A percentile compares a stretch with the other conserved stretches of the same genome.
Evolutionary conservation across 106 monocot genomes (phyloP).

Genomic region (Gastrodia elata): DNA sequence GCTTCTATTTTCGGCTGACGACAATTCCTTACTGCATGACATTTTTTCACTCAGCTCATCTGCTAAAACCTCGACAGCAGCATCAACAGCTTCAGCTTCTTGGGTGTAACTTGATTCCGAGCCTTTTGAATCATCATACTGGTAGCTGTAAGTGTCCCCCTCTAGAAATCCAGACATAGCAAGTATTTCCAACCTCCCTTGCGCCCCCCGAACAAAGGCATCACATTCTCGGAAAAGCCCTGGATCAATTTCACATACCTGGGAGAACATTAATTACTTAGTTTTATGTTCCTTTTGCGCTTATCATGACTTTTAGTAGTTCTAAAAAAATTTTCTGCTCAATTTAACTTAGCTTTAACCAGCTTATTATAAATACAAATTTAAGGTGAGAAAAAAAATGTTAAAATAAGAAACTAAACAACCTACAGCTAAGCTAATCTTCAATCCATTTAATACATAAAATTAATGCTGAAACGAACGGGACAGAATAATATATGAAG

Average conservation of each 20-base stretch:
- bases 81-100: slow-evolving; percentile 21
- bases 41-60: slow-evolving; percentile 27
- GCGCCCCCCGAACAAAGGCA: slow-evolving; percentile 43
- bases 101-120: slow-evolving; percentile 11
- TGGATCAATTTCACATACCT: slow-evolving; percentile 91
- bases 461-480: too few species aligned
- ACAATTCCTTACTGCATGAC: slow-evolving; percentile 31
- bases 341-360: too few species aligned
- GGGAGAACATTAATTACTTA: slow-evolving; percentile 13
- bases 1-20: slow-evolving; percentile 19
- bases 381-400: background rate
- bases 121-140: slow-evolving; percentile 41
- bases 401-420: background rate
- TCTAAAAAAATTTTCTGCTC: too few species aligned
- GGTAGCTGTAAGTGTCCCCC: slow-evolving; percentile 48
- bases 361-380: background rate
- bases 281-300: too few species aligned
- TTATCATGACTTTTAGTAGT: too few species aligned
- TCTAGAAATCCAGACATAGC: slow-evolving; percentile 56
- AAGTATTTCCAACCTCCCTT: slow-evolving; percentile 90
- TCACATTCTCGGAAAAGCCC: slow-evolving; percentile 80
- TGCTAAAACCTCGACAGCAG: too few species aligned
- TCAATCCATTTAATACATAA: too few species aligned
- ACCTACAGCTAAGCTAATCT: too few species aligned
- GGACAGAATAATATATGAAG: too few species aligned